Percentiles rank a stretch among this genome's conserved stretches.
Conservation (phyloP, 228 moss, liverwort and hornwort genomes). For the Sphagnum fallax region DNA sequence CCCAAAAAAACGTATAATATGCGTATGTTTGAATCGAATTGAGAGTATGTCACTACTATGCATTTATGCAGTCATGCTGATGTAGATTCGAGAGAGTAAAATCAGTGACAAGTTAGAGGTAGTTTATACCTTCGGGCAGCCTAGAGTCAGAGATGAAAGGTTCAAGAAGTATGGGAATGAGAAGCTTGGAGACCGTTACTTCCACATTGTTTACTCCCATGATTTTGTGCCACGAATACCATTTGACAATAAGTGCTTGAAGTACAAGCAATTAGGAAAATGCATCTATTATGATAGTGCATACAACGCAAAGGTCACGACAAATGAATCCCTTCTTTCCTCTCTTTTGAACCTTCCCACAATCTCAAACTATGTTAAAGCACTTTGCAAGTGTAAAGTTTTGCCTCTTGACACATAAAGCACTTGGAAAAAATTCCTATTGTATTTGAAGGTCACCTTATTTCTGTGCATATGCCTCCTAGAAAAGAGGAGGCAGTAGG, state of each 20-base stretch:
- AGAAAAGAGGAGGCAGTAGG: no score
- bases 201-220: constrained; percentile 35
- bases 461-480: no score
- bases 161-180: constrained; percentile 18
- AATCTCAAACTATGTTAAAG: no score
- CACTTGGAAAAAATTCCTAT: no score
- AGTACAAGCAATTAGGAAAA: constrained; percentile 32
- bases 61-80: constrained; percentile 20
- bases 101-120: constrained; percentile 27
- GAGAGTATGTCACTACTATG: no score
- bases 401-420: no score
- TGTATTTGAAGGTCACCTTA: no score
- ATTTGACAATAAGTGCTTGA: constrained; percentile 24
- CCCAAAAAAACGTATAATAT: no score
- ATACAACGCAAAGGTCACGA: constrained; percentile 10
- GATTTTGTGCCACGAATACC: constrained; percentile 40
- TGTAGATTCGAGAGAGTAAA: constrained; percentile 24
- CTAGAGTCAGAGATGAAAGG: constrained; percentile 39
- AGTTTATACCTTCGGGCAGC: constrained; percentile 71
- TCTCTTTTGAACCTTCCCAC: no score
- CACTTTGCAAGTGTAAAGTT: no score
- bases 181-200: constrained; percentile 11
- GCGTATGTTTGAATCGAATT: no score
- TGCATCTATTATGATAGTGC: constrained; percentile 42
- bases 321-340: no score